These are phyloP conservation scores for Fistulifera solaris DNA, from an alignment of 108 stramenopile species.

Conservation along the genomic window DNA sequence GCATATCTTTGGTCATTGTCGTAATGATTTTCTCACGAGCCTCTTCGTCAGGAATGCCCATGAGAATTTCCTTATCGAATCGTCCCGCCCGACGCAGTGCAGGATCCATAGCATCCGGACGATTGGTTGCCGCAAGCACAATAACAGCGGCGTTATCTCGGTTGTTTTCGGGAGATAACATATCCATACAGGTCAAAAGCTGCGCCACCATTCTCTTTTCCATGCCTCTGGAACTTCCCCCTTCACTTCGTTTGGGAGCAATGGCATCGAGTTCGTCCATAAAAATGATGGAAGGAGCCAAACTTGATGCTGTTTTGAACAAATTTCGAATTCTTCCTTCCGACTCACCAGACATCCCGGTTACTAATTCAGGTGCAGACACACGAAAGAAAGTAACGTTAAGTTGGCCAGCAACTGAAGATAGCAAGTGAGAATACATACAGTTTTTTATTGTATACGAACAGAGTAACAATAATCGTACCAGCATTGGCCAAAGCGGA, in stretches of 20 bases:
- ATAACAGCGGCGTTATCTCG: slow-evolving; percentile 68
- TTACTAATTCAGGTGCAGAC: slow-evolving; percentile 94
- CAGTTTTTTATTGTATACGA: neutral
- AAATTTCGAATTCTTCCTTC: slow-evolving; percentile 86
- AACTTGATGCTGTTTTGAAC: slow-evolving; percentile 84
- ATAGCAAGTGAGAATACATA: neutral
- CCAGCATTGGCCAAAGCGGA: slow-evolving; percentile 91
- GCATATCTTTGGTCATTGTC: slow-evolving; percentile 81
- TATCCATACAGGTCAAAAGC: slow-evolving; percentile 91
- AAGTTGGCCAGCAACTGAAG: slow-evolving; percentile 45
- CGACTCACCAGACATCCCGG: slow-evolving; percentile 91
- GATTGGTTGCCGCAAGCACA: slow-evolving; percentile 95
- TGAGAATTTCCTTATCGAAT: slow-evolving; percentile 93
- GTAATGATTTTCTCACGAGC: slow-evolving; percentile 81
- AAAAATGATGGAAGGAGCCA: slow-evolving; percentile 93
- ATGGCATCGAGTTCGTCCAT: slow-evolving; percentile 98
- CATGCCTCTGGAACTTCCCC: slow-evolving; percentile 76
- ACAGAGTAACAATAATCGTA: slow-evolving; percentile 17
- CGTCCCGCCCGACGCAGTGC: slow-evolving; percentile 93
- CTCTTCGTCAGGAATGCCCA: slow-evolving; percentile 94
- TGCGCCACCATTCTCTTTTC: slow-evolving; percentile 97
- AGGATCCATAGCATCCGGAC: slow-evolving; percentile 92
- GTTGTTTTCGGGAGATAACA: slow-evolving; percentile 54
- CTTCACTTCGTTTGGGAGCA: slow-evolving; percentile 87
- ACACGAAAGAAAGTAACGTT: slow-evolving; percentile 68